Percentiles rank a stretch among this genome's conserved stretches.
These are phyloP conservation scores for Euryodendron excelsum DNA, from an alignment of 148 eudicot species.

Conservation along the genomic window DNA sequence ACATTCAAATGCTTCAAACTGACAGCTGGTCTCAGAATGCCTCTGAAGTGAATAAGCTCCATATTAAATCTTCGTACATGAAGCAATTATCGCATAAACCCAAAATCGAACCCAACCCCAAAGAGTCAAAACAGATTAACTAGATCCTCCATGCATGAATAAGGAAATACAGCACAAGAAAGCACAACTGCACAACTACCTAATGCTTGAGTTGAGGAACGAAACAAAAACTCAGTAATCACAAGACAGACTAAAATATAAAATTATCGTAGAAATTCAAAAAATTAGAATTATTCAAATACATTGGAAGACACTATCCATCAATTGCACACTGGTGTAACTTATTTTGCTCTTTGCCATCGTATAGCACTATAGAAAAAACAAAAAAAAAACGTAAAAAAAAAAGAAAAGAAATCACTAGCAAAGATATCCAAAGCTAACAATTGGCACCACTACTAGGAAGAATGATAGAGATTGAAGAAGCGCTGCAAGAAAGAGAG, in stretches of 20 bases:
- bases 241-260: neutral
- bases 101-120: neutral
- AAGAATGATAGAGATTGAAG: neutral
- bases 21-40: conserved; percentile 82
- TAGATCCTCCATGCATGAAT: neutral
- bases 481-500: conserved; percentile 2
- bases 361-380: neutral
- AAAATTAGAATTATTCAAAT: neutral
- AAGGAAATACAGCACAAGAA: neutral
- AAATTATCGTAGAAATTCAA: neutral
- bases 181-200: neutral
- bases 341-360: neutral
- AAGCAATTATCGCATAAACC: conserved; percentile 7
- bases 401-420: neutral
- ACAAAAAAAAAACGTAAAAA: neutral
- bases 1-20: conserved; percentile 60
- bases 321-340: neutral
- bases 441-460: neutral
- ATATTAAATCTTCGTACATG: neutral
- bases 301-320: neutral
- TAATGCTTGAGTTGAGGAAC: neutral
- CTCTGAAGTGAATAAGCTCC: conserved; percentile 46
- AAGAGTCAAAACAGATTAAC: neutral
- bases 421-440: neutral
- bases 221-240: neutral